phyloP scores from a whole-genome alignment of 2,329 filamentous ascomycete species.

The Scedosporium dehoogii region DNA sequence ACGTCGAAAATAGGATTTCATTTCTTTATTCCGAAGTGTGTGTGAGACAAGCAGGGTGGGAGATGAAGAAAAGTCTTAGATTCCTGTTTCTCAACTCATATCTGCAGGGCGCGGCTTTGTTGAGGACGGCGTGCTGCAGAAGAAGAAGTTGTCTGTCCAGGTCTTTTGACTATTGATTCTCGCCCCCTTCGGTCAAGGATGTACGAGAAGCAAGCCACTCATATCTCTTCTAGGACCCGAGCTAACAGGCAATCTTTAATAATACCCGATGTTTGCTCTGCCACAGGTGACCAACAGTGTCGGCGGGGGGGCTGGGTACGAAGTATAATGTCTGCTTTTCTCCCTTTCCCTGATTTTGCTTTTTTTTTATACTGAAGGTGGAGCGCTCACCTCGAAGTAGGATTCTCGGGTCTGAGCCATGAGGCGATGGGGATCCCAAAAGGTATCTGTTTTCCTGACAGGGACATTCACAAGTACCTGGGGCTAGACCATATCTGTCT shows the following conservation, averaged over 20 bases:
- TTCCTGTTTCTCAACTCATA: not conserved
- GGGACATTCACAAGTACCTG: no score
- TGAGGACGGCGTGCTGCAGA: not conserved
- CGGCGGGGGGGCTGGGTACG: not conserved
- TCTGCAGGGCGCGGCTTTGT: not conserved
- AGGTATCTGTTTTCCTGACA: no score
- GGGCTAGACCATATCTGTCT: no score
- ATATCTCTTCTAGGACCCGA: not conserved
- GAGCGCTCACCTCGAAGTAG: no score
- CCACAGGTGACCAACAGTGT: not conserved
- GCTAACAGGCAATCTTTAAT: not conserved
- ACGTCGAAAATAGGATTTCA: not conserved
- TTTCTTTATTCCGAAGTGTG: not conserved
- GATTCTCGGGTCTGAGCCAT: no score
- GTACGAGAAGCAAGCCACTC: not conserved
- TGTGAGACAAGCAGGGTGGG: not conserved
- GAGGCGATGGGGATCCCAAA: no score
- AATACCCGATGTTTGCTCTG: not conserved
- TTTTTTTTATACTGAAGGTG: not conserved
- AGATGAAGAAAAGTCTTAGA: not conserved
- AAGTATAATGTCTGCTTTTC: not conserved
- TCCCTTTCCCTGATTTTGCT: not conserved
- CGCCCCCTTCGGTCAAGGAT: not conserved
- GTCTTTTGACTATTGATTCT: not conserved
- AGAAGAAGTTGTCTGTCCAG: not conserved